Evolutionary conservation across 2,329 filamentous ascomycete genomes (phyloP).

Genomic region (Hansfordia pulvinata): DNA sequence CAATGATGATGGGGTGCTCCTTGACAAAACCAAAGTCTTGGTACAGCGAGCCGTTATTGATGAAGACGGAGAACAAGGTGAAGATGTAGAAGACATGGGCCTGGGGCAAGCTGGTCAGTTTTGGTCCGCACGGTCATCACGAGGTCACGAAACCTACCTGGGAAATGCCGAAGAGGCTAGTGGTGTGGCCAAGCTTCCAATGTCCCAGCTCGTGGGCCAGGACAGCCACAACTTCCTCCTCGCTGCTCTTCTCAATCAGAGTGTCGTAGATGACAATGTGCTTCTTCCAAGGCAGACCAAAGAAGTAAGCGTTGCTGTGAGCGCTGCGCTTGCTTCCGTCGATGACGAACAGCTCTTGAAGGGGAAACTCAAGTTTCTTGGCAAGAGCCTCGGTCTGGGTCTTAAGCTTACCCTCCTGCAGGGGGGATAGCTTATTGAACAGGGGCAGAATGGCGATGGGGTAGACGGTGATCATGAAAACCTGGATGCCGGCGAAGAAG

Average conservation of each 20-base stretch:
- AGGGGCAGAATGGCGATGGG: constrained; percentile 86
- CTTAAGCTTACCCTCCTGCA: constrained; percentile 80
- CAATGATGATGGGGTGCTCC: constrained; percentile 84
- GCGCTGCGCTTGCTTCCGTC: constrained; percentile 80
- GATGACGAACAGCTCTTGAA: constrained; percentile 88
- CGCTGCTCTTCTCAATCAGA: constrained; percentile 85
- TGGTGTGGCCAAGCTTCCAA: constrained; percentile 94
- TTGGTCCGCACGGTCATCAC: too few relatives aligned
- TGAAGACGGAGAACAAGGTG: constrained; percentile 88
- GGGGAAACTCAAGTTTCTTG: constrained; percentile 73
- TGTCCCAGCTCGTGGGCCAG: constrained; percentile 93
- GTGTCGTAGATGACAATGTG: constrained; percentile 99
- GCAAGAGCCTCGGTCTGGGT: constrained; percentile 75
- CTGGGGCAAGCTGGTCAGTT: too few relatives aligned
- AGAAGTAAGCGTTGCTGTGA: constrained; percentile 91
- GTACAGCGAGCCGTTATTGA: constrained; percentile 89
- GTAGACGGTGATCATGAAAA: constrained; percentile 93
- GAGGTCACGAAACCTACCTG: constrained; percentile 41
- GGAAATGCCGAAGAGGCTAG: constrained; percentile 74
- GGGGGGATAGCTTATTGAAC: constrained; percentile 95
- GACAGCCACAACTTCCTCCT: constrained; percentile 87
- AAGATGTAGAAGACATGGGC: constrained; percentile 96
- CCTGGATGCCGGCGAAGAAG: constrained; percentile 77
- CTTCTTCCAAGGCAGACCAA: constrained; percentile 97
- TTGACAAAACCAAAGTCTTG: constrained; percentile 77